Evolutionary conservation across 1,284 basidiomycete genomes (phyloP).

Genomic region (Blastosporella zonata): DNA sequence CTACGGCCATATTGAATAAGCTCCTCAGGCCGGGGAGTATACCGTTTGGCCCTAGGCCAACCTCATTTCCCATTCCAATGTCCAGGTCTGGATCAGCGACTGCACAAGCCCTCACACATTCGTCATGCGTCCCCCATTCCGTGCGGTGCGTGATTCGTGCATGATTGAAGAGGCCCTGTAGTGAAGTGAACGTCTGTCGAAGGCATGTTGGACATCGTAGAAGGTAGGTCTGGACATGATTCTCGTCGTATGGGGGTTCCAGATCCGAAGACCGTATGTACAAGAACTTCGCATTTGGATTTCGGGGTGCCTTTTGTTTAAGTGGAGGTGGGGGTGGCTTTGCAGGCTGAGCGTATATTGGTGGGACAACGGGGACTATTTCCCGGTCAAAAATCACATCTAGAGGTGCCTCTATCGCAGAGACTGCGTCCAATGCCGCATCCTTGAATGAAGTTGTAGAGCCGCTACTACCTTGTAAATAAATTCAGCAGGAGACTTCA

Average conservation of each 20-base stretch:
- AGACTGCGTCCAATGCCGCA: slow-evolving; percentile 55
- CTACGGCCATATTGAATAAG: slow-evolving; percentile 70
- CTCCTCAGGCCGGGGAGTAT: slow-evolving; percentile 60
- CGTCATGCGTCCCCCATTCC: slow-evolving; percentile 74
- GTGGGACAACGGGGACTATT: slow-evolving; percentile 19
- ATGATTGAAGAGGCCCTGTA: slow-evolving; percentile 76
- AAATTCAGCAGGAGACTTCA: slow-evolving; percentile 10
- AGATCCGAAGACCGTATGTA: slow-evolving; percentile 33
- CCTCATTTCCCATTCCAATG: slow-evolving; percentile 51
- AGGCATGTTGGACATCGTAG: slow-evolving; percentile 61
- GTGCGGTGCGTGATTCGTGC: slow-evolving; percentile 63
- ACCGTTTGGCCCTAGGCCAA: slow-evolving; percentile 44
- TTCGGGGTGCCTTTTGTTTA: slow-evolving; percentile 31
- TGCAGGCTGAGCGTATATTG: slow-evolving; percentile 8
- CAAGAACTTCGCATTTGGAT: slow-evolving; percentile 30
- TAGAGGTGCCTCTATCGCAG: slow-evolving; percentile 50
- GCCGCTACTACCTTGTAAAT: slow-evolving; percentile 16
- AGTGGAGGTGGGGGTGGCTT: slow-evolving; percentile 26
- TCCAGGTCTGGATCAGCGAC: slow-evolving; percentile 44
- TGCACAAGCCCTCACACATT: slow-evolving; percentile 67
- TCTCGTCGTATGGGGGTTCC: slow-evolving; percentile 20
- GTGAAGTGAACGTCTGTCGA: slow-evolving; percentile 63
- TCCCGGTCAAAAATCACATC: slow-evolving; percentile 48
- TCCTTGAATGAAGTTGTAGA: slow-evolving; percentile 31
- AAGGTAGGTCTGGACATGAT: slow-evolving; percentile 39